Base-by-base conservation (phyloP, 192 early-diverging fungal species). In the Podila verticillata region DNA sequence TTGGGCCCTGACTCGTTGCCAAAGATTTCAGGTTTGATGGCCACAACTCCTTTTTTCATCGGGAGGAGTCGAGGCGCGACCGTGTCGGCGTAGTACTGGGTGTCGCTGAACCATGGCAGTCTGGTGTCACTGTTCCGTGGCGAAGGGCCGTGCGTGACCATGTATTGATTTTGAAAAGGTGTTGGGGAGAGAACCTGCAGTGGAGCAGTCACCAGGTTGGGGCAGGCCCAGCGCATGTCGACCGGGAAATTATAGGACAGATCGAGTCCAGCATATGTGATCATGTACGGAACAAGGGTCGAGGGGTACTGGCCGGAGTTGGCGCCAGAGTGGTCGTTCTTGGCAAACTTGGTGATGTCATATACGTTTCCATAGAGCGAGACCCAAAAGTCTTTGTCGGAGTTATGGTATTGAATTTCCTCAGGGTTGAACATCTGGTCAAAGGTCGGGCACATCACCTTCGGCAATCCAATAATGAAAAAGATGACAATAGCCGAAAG, bases 401-500 rank as follows among this genome's bases (percentile, higher is more conserved):
- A 83, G 39, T 85, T 85, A 70, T 92, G 91, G 29, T 68, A 73
- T 22, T 75, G 56, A 12, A 94, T 82, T 51, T 92, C 87, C 4
- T 87, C 72, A 12, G 85, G 74, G 32, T 80, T 87, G 65, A 85
- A 91, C 30, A 92, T 87, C 44, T 89, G 85, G 60, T 91, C 83
- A 32, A 86, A 89, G 36, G 70, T 73, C 20, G 95, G 95, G 67
- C 96, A 98, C 64, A 98, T 90, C 5, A 97, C 57, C 65, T 90
- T 84, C 34, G 93, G 92, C 7, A 98, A 84, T 1, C 92, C 94
- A 59, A 96, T 87, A 67, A 98, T 95, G 84, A 95, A 93, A 78
- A 98, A 98, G 36, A 97, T 87, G 17, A 96, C 87, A 17, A 88
- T 68, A 4, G 73, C 89, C 59, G 94, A 96, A 60, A 95, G 82